Conservation (phyloP, 2,329 filamentous ascomycete species). For the Fusarium xylarioides region DNA sequence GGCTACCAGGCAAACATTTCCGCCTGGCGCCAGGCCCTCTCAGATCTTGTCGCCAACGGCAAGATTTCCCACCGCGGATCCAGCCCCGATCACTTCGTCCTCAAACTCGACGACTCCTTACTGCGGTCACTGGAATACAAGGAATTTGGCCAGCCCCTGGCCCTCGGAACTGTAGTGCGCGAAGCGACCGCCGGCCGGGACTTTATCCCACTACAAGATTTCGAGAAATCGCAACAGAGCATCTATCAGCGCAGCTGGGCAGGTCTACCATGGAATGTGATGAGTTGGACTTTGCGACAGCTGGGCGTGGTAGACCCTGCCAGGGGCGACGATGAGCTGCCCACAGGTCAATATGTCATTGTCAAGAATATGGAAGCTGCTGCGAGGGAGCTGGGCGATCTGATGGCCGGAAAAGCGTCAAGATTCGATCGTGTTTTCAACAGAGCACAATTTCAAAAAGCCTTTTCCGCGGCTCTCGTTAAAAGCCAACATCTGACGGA, state of each 20-base stretch:
- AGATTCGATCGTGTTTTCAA: slow-evolving; percentile 75
- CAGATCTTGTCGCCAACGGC: slow-evolving; percentile 73
- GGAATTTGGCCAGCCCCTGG: slow-evolving; percentile 83
- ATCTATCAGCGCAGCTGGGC: slow-evolving; percentile 77
- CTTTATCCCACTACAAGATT: slow-evolving; percentile 76
- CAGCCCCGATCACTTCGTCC: slow-evolving; percentile 58
- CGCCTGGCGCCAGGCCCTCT: slow-evolving; percentile 81
- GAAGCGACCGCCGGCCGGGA: slow-evolving; percentile 77
- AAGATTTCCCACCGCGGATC: slow-evolving; percentile 53
- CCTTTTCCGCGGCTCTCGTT: slow-evolving; percentile 64
- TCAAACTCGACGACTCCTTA: slow-evolving; percentile 70
- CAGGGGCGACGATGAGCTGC: slow-evolving; percentile 63
- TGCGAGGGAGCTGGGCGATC: slow-evolving; percentile 62
- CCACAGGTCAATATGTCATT: slow-evolving; percentile 71
- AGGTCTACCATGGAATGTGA: slow-evolving; percentile 73
- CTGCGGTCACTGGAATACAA: slow-evolving; percentile 76
- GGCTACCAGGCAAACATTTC: slow-evolving; percentile 82
- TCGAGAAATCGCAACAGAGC: slow-evolving; percentile 70
- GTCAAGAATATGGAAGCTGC: slow-evolving; percentile 69
- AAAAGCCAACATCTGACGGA: slow-evolving; percentile 63
- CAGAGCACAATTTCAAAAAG: slow-evolving; percentile 68
- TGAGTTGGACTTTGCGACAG: slow-evolving; percentile 79
- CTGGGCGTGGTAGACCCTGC: slow-evolving; percentile 67
- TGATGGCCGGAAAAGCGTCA: slow-evolving; percentile 53
- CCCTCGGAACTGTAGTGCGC: slow-evolving; percentile 77